Conservation (phyloP, 2,329 filamentous ascomycete species). For the Monilinia vaccinii-corymbosi region DNA sequence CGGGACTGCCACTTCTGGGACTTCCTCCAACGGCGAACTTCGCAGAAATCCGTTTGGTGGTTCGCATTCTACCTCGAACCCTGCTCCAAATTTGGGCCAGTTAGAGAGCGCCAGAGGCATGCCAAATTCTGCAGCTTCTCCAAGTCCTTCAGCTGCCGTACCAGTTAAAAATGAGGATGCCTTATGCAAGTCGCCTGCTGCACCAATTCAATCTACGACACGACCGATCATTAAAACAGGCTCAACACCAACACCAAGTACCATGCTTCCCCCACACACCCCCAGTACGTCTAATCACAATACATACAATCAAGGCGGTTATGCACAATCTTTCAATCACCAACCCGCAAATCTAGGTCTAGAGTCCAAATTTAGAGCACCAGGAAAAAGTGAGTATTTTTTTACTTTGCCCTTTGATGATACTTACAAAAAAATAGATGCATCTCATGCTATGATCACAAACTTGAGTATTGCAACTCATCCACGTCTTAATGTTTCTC, state of each 20-base stretch:
- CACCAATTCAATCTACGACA: constrained; percentile 14
- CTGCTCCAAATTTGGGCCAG: constrained; percentile 23
- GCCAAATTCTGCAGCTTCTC: constrained; percentile 27
- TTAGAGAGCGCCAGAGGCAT: constrained; percentile 27
- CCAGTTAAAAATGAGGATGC: constrained; percentile 33
- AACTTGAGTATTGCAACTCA: constrained; percentile 60
- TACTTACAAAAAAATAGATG: constrained; percentile 33
- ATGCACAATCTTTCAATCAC: constrained; percentile 27
- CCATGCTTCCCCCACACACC: constrained; percentile 27
- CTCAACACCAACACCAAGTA: constrained; percentile 22
- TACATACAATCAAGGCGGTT: constrained; percentile 19
- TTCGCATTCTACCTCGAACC: constrained; percentile 17
- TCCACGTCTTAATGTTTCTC: constrained; percentile 51
- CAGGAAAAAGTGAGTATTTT: constrained; percentile 38
- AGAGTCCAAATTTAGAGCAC: constrained; percentile 35
- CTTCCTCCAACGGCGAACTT: constrained; percentile 18
- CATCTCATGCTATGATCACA: constrained; percentile 55
- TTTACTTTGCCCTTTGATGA: constrained; percentile 2
- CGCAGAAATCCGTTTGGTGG: constrained; percentile 27
- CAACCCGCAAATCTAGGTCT: constrained; percentile 30
- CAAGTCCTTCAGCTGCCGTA: constrained; percentile 25
- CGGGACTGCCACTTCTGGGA: constrained; percentile 2
- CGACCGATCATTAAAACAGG: constrained; percentile 34
- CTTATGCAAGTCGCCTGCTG: constrained; percentile 24
- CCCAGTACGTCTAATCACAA: constrained; percentile 20